These are phyloP conservation scores for Aspergillus sparsus DNA, from an alignment of 495 filamentous ascomycete genomes.

Conservation along the genomic window DNA sequence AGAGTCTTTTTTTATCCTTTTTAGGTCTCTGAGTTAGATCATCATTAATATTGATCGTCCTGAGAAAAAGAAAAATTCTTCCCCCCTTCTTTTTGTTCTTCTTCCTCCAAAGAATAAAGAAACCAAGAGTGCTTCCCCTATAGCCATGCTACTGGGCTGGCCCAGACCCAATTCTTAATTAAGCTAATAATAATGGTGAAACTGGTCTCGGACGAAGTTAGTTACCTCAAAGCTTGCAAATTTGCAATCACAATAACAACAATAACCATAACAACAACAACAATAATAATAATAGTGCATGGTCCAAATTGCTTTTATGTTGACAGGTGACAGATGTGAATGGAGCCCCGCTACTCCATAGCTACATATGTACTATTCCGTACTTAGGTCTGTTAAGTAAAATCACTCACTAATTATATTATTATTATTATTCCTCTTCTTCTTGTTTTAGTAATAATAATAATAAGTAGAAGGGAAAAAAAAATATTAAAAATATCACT, in stretches of 20 bases:
- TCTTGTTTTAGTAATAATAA: slow-evolving; percentile 7
- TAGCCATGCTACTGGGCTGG: slow-evolving; percentile 17
- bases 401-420: too few species aligned
- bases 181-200: not conserved
- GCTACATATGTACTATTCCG: not conserved
- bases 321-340: slow-evolving; percentile 17
- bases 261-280: not conserved
- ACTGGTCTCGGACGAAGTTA: not conserved
- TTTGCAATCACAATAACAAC: too few species aligned
- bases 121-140: not conserved
- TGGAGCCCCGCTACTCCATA: slow-evolving; percentile 4
- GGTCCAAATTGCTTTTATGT: slow-evolving; percentile 5
- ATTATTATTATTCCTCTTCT: not conserved
- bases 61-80: too few species aligned
- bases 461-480: too few species aligned
- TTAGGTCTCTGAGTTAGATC: too few species aligned
- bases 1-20: too few species aligned
- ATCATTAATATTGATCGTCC: too few species aligned
- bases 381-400: too few species aligned
- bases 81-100: too few species aligned
- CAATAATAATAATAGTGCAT: slow-evolving; percentile 2
- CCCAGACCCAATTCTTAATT: slow-evolving; percentile 16
- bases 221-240: not conserved
- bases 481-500: slow-evolving; percentile 4
- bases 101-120: not conserved